Conservation (phyloP, 805 yeast species). For the Cyberlindnera suaveolens region DNA sequence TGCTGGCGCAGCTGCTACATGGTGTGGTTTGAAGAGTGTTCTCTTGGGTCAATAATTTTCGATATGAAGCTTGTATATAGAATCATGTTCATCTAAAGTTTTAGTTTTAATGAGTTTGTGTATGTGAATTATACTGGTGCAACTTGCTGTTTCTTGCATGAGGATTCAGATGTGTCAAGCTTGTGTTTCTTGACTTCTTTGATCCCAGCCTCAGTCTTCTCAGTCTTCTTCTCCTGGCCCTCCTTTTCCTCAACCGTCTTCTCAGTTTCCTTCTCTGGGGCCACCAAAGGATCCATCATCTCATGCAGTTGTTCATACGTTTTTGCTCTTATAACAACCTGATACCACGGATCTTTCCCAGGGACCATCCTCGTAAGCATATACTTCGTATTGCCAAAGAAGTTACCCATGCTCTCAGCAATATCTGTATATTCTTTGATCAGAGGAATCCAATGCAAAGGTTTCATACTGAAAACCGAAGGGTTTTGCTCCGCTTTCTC, state of each 20-base stretch:
- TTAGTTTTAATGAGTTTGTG: neutral
- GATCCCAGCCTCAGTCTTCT: neutral
- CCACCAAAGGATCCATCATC: constrained; percentile 11
- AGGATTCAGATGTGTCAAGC: constrained; percentile 3
- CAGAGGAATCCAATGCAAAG: constrained; percentile 47
- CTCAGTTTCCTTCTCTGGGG: constrained; percentile 12
- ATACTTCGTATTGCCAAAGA: constrained; percentile 71
- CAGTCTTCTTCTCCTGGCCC: neutral
- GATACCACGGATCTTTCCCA: constrained; percentile 60
- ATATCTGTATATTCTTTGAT: constrained; percentile 49
- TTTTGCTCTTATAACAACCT: constrained; percentile 48
- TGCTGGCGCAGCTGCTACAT: constrained; percentile 86
- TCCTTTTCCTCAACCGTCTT: neutral
- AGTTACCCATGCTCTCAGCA: constrained; percentile 54
- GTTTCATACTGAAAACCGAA: constrained; percentile 49
- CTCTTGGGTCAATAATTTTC: constrained; percentile 10
- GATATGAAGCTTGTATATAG: constrained; percentile 2
- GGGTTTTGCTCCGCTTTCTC: constrained; percentile 86
- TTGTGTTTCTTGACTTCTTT: constrained; percentile 13
- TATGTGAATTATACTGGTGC: constrained; percentile 4
- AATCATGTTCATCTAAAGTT: neutral
- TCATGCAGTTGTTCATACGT: constrained; percentile 42
- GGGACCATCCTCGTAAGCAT: constrained; percentile 75
- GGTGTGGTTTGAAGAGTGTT: constrained; percentile 74
- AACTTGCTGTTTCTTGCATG: constrained; percentile 14